These are phyloP conservation scores for Pythium scleroteichum DNA, from an alignment of 352 stramenopile species.

Conservation along the genomic window DNA sequence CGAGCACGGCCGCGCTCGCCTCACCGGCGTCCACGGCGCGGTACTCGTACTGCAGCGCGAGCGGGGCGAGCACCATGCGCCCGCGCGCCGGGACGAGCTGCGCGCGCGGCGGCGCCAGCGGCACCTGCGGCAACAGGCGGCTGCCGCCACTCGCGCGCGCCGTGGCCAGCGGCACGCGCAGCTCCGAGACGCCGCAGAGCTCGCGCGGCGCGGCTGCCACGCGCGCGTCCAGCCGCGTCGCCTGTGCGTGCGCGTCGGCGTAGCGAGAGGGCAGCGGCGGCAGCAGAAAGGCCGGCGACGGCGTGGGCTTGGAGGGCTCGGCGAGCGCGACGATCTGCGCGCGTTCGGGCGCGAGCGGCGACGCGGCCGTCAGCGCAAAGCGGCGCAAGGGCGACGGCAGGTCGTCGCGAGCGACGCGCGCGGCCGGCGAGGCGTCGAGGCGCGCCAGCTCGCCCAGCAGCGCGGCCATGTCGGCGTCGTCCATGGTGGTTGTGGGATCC, in stretches of 20 bases:
- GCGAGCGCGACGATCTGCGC: slow-evolving; percentile 46
- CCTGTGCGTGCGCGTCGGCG: slow-evolving; percentile 24
- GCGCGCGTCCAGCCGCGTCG: slow-evolving; percentile 31
- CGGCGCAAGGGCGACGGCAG: slow-evolving; percentile 31
- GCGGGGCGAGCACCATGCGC: slow-evolving; percentile 51
- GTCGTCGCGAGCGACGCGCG: background rate
- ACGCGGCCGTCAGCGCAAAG: slow-evolving; percentile 52
- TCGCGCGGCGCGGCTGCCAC: slow-evolving; percentile 34
- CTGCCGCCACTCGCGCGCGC: slow-evolving; percentile 31
- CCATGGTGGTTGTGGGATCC: slow-evolving; percentile 8
- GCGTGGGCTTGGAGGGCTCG: background rate
- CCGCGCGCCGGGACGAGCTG: slow-evolving; percentile 54
- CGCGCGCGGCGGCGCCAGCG: slow-evolving; percentile 52
- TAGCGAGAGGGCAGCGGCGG: slow-evolving; percentile 43
- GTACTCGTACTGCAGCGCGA: slow-evolving; percentile 67
- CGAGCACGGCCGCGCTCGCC: slow-evolving; percentile 27
- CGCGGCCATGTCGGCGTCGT: slow-evolving; percentile 27
- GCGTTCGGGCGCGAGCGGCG: slow-evolving; percentile 40
- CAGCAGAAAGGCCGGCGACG: slow-evolving; percentile 38
- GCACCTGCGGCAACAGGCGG: slow-evolving; percentile 70
- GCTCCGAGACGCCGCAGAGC: slow-evolving; percentile 13
- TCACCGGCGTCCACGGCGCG: slow-evolving; percentile 32
- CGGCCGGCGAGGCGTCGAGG: slow-evolving; percentile 5
- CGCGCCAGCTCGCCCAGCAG: slow-evolving; percentile 25
- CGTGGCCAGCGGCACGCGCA: slow-evolving; percentile 39